These are phyloP conservation scores for Magnusiomyces magnusii DNA, from an alignment of 1,139 yeast species.

Conservation along the genomic window DNA sequence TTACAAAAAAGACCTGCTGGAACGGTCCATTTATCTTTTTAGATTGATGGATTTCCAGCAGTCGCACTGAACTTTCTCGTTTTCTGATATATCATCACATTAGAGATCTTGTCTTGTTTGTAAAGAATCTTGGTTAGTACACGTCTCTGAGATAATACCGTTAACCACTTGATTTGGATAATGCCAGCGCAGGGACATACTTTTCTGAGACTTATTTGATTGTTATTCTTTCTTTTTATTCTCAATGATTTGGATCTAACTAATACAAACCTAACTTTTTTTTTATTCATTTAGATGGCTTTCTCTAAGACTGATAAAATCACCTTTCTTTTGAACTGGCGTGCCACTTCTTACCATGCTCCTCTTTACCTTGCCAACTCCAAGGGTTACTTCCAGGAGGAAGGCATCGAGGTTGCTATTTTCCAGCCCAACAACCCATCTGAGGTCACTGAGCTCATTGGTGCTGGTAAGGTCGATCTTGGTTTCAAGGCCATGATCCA, in stretches of 20 bases:
- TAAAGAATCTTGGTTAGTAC: neutral
- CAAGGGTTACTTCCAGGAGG: slow-evolving; percentile 46
- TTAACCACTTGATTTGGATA: slow-evolving; percentile 16
- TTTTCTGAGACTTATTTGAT: neutral
- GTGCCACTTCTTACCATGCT: slow-evolving; percentile 50
- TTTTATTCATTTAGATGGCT: slow-evolving; percentile 1
- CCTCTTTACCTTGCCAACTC: slow-evolving; percentile 46
- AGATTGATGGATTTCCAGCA: neutral
- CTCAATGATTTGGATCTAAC: neutral
- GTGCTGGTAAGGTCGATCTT: slow-evolving; percentile 51
- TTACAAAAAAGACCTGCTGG: neutral
- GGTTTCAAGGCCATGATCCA: slow-evolving; percentile 57
- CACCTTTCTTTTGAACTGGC: slow-evolving; percentile 50
- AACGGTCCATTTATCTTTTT: no score
- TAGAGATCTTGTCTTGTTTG: neutral
- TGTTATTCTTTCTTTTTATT: neutral
- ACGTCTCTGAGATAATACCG: slow-evolving; percentile 19
- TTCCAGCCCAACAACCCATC: slow-evolving; percentile 53
- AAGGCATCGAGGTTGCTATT: slow-evolving; percentile 46
- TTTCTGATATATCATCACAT: neutral
- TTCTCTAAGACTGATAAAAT: slow-evolving; percentile 39
- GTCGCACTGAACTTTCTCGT: neutral
- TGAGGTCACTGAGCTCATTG: slow-evolving; percentile 51
- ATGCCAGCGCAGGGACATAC: slow-evolving; percentile 19
- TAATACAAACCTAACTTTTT: neutral